phyloP scores from a whole-genome alignment of 2,329 filamentous ascomycete genomes.

The Hansfordia pulvinata region DNA sequence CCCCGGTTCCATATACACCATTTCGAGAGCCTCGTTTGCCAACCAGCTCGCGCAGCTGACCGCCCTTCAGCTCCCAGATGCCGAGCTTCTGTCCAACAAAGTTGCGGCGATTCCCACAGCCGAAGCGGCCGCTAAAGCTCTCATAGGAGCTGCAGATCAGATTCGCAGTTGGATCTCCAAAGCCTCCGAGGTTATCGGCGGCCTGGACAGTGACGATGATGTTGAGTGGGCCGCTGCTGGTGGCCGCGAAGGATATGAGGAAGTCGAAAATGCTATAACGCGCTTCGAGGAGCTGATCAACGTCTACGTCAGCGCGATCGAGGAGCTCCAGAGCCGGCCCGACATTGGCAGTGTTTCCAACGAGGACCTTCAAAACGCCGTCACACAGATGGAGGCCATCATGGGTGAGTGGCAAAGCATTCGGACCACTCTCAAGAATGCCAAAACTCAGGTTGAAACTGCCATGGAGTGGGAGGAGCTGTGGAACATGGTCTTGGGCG shows the following conservation, averaged over 20 bases:
- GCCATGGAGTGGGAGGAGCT: conserved; percentile 99
- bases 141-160: conserved; percentile 80
- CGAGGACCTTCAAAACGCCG: conserved; percentile 60
- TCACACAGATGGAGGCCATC: conserved; percentile 81
- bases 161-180: conserved; percentile 91
- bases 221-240: conserved; percentile 92
- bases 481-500: conserved; percentile 85
- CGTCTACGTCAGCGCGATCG: conserved; percentile 88
- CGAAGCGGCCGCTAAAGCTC: conserved; percentile 66
- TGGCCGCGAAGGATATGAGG: conserved; percentile 65
- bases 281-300: conserved; percentile 84
- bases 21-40: conserved; percentile 83
- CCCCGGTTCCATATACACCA: conserved; percentile 81
- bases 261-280: conserved; percentile 60
- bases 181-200: conserved; percentile 75
- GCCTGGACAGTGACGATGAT: conserved; percentile 88
- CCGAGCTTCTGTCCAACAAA: conserved; percentile 67
- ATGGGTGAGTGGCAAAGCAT: conserved; percentile 76
- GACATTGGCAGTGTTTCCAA: conserved; percentile 63
- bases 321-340: conserved; percentile 65
- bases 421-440: conserved; percentile 58
- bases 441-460: conserved; percentile 86
- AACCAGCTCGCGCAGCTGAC: conserved; percentile 89
- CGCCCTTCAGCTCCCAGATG: conserved; percentile 77
- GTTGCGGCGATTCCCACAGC: conserved; percentile 79